These are phyloP conservation scores for Effrenium voratum DNA, from an alignment of 73 alveolate species.

Conservation along the genomic window DNA sequence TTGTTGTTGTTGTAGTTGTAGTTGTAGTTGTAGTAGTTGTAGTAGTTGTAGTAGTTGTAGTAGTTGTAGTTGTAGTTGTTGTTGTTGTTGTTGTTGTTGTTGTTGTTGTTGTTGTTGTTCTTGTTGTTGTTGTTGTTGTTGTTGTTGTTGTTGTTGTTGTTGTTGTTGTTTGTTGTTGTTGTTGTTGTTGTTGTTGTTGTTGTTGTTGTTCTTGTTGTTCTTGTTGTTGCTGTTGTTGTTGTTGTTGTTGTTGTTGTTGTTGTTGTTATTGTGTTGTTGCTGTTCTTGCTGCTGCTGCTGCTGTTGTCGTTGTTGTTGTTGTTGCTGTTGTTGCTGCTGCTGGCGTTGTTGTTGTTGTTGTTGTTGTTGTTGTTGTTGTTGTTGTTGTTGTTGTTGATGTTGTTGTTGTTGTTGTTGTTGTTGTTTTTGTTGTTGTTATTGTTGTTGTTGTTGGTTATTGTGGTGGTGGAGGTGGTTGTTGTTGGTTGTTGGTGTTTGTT, in stretches of 20 bases:
- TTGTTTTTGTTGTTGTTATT: neutral
- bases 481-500: too few species aligned
- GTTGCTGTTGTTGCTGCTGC: neutral
- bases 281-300: neutral
- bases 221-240: neutral
- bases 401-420: neutral
- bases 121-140: neutral
- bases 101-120: neutral
- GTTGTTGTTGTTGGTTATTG: neutral
- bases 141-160: neutral
- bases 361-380: neutral
- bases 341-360: neutral
- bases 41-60: neutral
- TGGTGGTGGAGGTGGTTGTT: too few species aligned
- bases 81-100: neutral
- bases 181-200: neutral
- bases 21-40: neutral
- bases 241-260: neutral
- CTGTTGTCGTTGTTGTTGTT: neutral
- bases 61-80: neutral
- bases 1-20: neutral
- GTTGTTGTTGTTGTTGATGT: neutral
- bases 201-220: neutral
- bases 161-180: neutral
- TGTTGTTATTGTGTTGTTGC: neutral